Conservation (phyloP, 2,329 filamentous ascomycete species). For the Verticillium klebahnii region DNA sequence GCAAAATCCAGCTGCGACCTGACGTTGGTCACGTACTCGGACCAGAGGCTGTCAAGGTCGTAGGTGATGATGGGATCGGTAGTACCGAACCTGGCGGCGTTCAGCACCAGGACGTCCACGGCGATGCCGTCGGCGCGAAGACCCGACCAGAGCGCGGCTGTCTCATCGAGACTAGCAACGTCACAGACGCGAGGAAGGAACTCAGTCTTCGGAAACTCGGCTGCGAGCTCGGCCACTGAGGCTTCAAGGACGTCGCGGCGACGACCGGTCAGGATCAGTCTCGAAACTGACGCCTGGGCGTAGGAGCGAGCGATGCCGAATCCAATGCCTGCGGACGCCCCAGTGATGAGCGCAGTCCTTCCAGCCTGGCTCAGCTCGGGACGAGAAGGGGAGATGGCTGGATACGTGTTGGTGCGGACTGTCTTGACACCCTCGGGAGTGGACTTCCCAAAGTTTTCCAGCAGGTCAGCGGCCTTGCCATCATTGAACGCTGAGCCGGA, state of each 20-base stretch:
- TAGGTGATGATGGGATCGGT: not conserved
- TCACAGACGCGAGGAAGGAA: not conserved
- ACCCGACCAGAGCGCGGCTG: conserved; percentile 5
- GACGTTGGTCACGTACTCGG: conserved; percentile 7
- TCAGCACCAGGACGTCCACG: conserved; percentile 24
- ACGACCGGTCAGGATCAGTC: conserved; percentile 34
- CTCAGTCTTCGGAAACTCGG: not conserved
- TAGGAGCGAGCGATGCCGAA: conserved; percentile 61
- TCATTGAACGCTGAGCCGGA: not conserved
- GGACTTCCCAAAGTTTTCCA: not conserved
- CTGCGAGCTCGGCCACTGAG: conserved; percentile 18
- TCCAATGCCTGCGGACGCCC: conserved; percentile 60
- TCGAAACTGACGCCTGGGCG: conserved; percentile 30
- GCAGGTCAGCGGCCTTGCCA: not conserved
- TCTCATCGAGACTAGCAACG: not conserved
- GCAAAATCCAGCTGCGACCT: conserved; percentile 8
- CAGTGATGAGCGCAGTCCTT: conserved; percentile 59
- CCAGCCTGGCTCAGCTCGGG: conserved; percentile 35
- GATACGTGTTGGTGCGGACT: conserved; percentile 29
- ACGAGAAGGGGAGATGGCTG: conserved; percentile 28
- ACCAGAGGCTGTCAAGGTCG: conserved; percentile 3
- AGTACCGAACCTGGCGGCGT: conserved; percentile 10
- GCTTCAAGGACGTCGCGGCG: conserved; percentile 32
- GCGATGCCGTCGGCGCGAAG: conserved; percentile 9
- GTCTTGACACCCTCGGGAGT: not conserved